phyloP scores from a whole-genome alignment of 148 eudicot species.

The Bassia scoparia region DNA sequence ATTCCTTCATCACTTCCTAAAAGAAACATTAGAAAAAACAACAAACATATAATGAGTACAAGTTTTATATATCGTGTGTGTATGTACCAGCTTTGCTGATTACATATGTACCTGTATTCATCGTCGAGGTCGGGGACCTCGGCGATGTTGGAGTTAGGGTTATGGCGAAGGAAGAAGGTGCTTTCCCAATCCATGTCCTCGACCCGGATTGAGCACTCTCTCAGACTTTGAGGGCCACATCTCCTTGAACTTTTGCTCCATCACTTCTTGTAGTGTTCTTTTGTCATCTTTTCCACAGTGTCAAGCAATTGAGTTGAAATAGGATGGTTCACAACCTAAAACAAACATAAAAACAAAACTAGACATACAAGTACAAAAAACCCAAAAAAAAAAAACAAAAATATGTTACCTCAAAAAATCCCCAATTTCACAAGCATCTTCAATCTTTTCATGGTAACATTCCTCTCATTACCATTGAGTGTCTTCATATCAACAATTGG shows the following conservation, averaged over 20 bases:
- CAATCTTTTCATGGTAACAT: constrained; percentile 42
- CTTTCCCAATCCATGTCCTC: constrained; percentile 87
- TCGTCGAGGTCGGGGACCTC: constrained; percentile 68
- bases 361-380: neutral
- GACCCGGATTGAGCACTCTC: constrained; percentile 58
- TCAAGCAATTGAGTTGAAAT: constrained; percentile 50
- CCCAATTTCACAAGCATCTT: constrained; percentile 80
- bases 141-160: constrained; percentile 64
- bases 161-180: constrained; percentile 74
- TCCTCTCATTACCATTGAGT: constrained; percentile 50
- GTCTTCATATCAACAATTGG: constrained; percentile 61
- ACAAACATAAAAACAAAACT: no score
- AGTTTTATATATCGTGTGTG: no score
- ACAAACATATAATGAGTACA: no score
- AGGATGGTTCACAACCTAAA: constrained; percentile 54
- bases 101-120: constrained; percentile 49
- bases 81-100: neutral
- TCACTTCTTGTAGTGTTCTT: constrained; percentile 61
- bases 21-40: neutral
- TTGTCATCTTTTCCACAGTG: constrained; percentile 62
- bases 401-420: constrained; percentile 56
- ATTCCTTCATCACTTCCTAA: constrained; percentile 78
- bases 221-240: constrained; percentile 66
- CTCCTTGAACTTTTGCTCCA: constrained; percentile 69
- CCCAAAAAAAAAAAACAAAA: neutral